Conservation (phyloP, 2,329 filamentous ascomycete genomes). For the Lanzia echinophila region DNA sequence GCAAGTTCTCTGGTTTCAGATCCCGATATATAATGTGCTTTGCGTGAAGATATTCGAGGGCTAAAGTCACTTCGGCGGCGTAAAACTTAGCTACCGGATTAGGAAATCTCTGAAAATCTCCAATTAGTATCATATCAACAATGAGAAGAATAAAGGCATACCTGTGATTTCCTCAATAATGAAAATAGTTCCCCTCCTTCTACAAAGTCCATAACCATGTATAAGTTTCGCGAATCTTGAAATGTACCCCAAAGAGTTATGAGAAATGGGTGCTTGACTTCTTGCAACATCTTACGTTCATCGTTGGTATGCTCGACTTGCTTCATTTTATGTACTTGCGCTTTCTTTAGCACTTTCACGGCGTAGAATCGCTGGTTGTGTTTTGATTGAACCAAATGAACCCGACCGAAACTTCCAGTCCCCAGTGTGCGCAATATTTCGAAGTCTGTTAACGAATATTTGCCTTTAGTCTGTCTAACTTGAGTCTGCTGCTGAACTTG, state of each 20-base stretch:
- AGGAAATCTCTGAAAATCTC: constrained; percentile 69
- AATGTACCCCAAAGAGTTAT: constrained; percentile 99
- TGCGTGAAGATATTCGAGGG: constrained; percentile 89
- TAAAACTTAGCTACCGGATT: constrained; percentile 99
- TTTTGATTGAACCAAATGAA: constrained; percentile 94
- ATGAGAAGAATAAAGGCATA: constrained; percentile 29
- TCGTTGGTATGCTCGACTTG: constrained; percentile 99
- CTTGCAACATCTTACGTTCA: constrained; percentile 88
- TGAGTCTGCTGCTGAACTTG: constrained; percentile 16
- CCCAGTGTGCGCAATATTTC: constrained; percentile 84
- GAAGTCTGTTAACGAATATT: constrained; percentile 92
- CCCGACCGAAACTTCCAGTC: constrained; percentile 92
- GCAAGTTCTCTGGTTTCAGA: constrained; percentile 88
- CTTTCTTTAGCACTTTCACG: constrained; percentile 97
- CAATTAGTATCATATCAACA: constrained; percentile 8
- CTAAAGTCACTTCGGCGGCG: constrained; percentile 91
- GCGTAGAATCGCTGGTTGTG: constrained; percentile 98
- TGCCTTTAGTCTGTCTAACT: constrained; percentile 79
- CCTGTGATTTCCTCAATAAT: constrained; percentile 84
- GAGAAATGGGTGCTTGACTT: constrained; percentile 95
- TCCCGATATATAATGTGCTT: constrained; percentile 98
- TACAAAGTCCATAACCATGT: constrained; percentile 99
- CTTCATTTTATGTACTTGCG: constrained; percentile 99
- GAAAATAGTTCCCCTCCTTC: constrained; percentile 98
- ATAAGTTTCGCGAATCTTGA: constrained; percentile 88